Evolutionary conservation across 345 rosid genomes (phyloP), one percentile per base, ranked within the genome.

Genomic region (Viola odorata): DNA sequence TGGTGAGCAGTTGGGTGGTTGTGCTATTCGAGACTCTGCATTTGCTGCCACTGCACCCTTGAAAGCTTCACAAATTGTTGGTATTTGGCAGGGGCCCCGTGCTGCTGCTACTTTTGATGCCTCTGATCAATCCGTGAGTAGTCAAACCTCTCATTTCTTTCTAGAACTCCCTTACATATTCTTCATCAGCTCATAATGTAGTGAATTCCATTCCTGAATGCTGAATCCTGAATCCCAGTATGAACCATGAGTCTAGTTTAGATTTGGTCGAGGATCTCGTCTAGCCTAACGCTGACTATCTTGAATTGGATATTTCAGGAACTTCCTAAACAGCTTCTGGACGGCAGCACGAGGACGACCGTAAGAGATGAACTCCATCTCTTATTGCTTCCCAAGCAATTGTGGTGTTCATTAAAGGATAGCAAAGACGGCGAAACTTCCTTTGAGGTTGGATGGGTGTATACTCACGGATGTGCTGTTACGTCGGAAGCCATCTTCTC

Each of bases 1-100:
- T 50, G 97, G 96, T 12, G 95, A 89, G 40, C 90, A 87, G 68
- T 74, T 88, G 3, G 99, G 97, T 42, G 96, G 96, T 69, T 89
- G 96, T 66, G 85, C 96, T 7, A 82, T 83, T 38, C 79, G 89
- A 15, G 91, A 85, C 77, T 77, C 95, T 40, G 84, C 83, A 37
- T 94, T 94, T 72, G 99, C 97, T 48, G 80, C 97, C 36, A 83
- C 91, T 41, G 73, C 84, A 60, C 66, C 89, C 64, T 50, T 76
- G 12, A n/a, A 71, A 60, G 83, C 91, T 66, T 79, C 89, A 2
- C 69, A 70, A 14, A 79, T 87, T 14, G 61, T 71, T 10, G 89
- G 97, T 66, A 55, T 61, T 44, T 83, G 96, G 95, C 74, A 79
- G 60, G 91, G 81, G 63, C 64, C 73, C 36, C 67, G 53, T 52